A percentile compares a stretch with the other conserved stretches of the same genome.
phyloP scores from a whole-genome alignment of 345 rosid species.

The Dimocarpus longan region DNA sequence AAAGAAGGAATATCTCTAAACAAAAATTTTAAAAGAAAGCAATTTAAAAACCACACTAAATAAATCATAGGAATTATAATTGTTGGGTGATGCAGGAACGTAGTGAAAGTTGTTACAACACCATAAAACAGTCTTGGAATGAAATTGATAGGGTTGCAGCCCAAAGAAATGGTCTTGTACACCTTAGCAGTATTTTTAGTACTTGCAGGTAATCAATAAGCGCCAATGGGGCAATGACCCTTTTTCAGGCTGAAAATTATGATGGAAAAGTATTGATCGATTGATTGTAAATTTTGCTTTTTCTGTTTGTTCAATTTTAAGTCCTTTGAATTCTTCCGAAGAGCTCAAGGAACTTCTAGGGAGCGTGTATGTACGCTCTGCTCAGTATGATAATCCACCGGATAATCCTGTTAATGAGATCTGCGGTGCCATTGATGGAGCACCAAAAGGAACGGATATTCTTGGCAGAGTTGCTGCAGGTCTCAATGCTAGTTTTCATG shows the following conservation, averaged over 20 bases:
- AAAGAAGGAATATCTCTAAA: too few relatives aligned
- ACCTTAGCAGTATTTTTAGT: conserved; percentile 18
- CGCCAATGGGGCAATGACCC: neutral
- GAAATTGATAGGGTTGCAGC: conserved; percentile 34
- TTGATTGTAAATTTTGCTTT: too few relatives aligned
- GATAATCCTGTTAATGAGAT: conserved; percentile 28
- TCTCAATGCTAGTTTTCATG: neutral
- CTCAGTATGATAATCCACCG: conserved; percentile 48
- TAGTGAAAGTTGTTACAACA: conserved; percentile 35
- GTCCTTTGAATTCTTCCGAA: conserved; percentile 31
- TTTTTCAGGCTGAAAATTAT: neutral
- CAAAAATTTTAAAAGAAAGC: too few relatives aligned
- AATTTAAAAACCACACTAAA: too few relatives aligned
- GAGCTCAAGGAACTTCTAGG: conserved; percentile 30
- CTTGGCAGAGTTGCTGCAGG: conserved; percentile 42
- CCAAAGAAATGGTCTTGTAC: conserved; percentile 17
- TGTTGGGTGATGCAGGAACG: conserved; percentile 4
- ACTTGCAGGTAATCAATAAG: conserved; percentile 16
- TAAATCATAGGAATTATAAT: neutral
- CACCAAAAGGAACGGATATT: conserved; percentile 20
- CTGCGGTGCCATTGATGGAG: conserved; percentile 41
- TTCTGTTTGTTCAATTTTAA: neutral
- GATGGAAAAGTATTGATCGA: neutral
- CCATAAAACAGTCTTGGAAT: conserved; percentile 31
- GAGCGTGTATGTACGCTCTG: conserved; percentile 25